Base-by-base conservation (phyloP, 306 rosid species). In the Crotalaria pallida region DNA sequence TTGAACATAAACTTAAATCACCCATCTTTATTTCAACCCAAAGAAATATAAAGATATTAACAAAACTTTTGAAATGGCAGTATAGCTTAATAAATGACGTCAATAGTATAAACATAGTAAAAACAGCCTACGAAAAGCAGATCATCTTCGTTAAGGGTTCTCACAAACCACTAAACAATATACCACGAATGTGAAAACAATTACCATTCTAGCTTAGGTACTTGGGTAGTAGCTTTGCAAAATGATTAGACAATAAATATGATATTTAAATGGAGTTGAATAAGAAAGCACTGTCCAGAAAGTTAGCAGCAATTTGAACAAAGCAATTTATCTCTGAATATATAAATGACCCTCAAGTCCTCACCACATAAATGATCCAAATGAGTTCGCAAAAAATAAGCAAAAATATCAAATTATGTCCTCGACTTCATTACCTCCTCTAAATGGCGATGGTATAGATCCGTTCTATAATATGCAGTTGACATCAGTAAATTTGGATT, bases 401-500 rank as follows among this genome's bases (percentile, higher is more conserved):
- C 58, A 47, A 62, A n/a, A 52, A 24, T 65, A 56, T 63, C 27
- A 77, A 23, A 69, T 12, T 44, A 81, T 47, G 57, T 12, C 57
- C 61, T 48, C 24, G 72, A 58, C 31, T 58, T 50, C 6, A 15
- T 49, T 85, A 90, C 96, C 98, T 90, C 89, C 78, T 94, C 96
- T 67, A 94, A 81, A 36, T 21, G 80, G 23, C 80, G 83, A 72
- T 84, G 89, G 88, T 94, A 90, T 29, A 90, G 87, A 84, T 94
- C 93, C 74, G 87, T 88, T 82, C 92, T 83, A 63, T 90, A 81
- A 65, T 90, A 82, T 23, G 97, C 95, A 24, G 89, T 94, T 78
- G 95, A 94, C 98, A 94, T 90, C 90, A 94, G 82, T 85, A 79
- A 53, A 79, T 67, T 83, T 52, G 97, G 98, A 86, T 94, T 68